Conservation (phyloP, 257 asterid species). For the Orobanche coerulescens region DNA sequence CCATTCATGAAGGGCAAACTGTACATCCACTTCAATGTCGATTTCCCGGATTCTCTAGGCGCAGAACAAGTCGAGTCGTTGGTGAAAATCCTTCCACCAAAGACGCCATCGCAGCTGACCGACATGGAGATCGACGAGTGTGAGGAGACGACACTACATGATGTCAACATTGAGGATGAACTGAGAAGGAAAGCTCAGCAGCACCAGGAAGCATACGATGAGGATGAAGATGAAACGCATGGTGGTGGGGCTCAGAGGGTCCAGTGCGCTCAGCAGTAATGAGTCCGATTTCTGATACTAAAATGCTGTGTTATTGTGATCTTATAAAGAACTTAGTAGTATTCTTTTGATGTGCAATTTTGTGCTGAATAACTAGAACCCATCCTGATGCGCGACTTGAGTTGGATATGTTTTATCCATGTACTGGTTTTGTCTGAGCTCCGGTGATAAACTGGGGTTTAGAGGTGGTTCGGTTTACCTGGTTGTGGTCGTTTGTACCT, state of each 20-base stretch:
- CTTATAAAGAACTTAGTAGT: neutral
- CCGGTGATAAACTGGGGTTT: too few relatives aligned
- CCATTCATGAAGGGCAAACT: slow-evolving; percentile 62
- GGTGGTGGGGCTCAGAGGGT: slow-evolving; percentile 72
- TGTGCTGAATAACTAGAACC: too few relatives aligned
- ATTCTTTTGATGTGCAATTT: neutral
- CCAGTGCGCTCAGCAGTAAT: slow-evolving; percentile 77
- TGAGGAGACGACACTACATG: slow-evolving; percentile 65
- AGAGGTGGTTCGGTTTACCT: too few relatives aligned
- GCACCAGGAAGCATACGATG: slow-evolving; percentile 52
- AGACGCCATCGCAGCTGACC: slow-evolving; percentile 34
- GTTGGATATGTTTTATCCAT: neutral
- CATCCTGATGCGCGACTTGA: neutral
- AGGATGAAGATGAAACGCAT: slow-evolving; percentile 61
- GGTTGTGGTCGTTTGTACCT: too few relatives aligned
- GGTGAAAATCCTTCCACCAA: slow-evolving; percentile 41
- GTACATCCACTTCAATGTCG: slow-evolving; percentile 49
- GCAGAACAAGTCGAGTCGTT: slow-evolving; percentile 41
- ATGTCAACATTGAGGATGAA: slow-evolving; percentile 66
- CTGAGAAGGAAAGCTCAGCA: slow-evolving; percentile 57
- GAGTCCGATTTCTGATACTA: neutral
- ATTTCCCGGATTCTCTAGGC: slow-evolving; percentile 47
- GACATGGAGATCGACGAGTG: slow-evolving; percentile 73
- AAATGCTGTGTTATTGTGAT: neutral
- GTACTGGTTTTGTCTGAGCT: too few relatives aligned